phyloP scores from a whole-genome alignment of 1,284 basidiomycete species.

The Microbotryomycetes sp. region DNA sequence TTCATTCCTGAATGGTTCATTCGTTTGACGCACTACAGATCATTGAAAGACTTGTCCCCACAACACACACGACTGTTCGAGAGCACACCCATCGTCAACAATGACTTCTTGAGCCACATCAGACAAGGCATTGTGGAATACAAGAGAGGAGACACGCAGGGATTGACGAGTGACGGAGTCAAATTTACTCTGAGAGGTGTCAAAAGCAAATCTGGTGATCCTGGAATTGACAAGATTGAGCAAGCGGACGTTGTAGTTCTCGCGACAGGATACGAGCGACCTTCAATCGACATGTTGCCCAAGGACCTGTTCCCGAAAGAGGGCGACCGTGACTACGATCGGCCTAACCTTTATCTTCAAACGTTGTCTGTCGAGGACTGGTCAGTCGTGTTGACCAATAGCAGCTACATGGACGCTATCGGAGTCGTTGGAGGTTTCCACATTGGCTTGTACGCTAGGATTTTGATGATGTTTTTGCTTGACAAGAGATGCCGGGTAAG shows the following conservation, averaged over 20 bases:
- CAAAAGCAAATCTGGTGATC: slow-evolving; percentile 38
- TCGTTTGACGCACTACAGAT: slow-evolving; percentile 52
- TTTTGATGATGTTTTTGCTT: slow-evolving; percentile 55
- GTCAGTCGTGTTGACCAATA: slow-evolving; percentile 56
- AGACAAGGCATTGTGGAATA: slow-evolving; percentile 51
- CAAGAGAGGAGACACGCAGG: slow-evolving; percentile 52
- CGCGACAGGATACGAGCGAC: slow-evolving; percentile 58
- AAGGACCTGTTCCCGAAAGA: slow-evolving; percentile 53
- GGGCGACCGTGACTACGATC: slow-evolving; percentile 35
- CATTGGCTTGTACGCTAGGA: slow-evolving; percentile 54
- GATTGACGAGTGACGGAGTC: slow-evolving; percentile 49
- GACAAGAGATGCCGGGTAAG: slow-evolving; percentile 42
- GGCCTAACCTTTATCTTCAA: slow-evolving; percentile 58
- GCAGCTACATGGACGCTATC: slow-evolving; percentile 51
- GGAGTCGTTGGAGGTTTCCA: slow-evolving; percentile 45
- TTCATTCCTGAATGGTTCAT: slow-evolving; percentile 54
- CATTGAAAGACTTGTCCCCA: slow-evolving; percentile 50
- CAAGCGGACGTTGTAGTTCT: slow-evolving; percentile 55
- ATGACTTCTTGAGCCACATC: slow-evolving; percentile 53
- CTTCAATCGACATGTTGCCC: slow-evolving; percentile 54
- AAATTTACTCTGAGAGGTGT: slow-evolving; percentile 40
- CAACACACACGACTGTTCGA: slow-evolving; percentile 48
- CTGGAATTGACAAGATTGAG: slow-evolving; percentile 44
- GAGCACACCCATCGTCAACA: slow-evolving; percentile 52
- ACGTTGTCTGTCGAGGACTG: slow-evolving; percentile 58